Evolutionary conservation across 2,329 filamentous ascomycete genomes (phyloP), one percentile per base, ranked within the genome.

Genomic region (Trichoderma sp.): DNA sequence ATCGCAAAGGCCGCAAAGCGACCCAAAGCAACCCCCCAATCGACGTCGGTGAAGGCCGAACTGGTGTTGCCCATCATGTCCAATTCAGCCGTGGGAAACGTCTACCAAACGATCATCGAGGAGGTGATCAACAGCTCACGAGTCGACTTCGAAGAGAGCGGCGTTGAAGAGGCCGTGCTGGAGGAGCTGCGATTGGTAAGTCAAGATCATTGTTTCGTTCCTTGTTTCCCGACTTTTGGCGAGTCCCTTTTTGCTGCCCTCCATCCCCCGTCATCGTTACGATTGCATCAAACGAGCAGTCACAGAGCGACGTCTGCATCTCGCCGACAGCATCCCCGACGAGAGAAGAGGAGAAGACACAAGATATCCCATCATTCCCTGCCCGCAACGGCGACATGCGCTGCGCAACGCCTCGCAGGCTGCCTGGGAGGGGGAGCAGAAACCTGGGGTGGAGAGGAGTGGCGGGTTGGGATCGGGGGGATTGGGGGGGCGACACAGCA

Each of bases 111-210:
- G 73, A 88, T 91, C 77, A 91, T 91, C 75, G 83, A 89, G 68
- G 92, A 95, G 80, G 93, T 99, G 76, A 92, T 98, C 78, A 90
- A 94, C 72, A 90, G 91, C 71, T 97, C 94, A 74, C 87, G 91
- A 74, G 91, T 94, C 74, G 95, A 98, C 79, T 98, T 99, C 76
- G 95, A 99, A 78, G 95, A 99, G 80, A 92, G 90, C 72, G 95
- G 95, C 72, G 90, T 98, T 69, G 92, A 96, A 72, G 90, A 94
- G 77, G 83, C 86, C 71, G 94, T 94, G 59, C 81, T 99, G 73
- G 88, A 94, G 71, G 92, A 97, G 77, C 82, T 99, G 83, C 89
- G 89, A 78, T 85, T 89, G 87, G 94, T 98, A 83, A 85, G 91
- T 63, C 14, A 43, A 26, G 3, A 3, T 17, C 30, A 39, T 6